Evolutionary conservation across 345 rosid genomes (phyloP).

Genomic region (Pseudoturritis turrita): DNA sequence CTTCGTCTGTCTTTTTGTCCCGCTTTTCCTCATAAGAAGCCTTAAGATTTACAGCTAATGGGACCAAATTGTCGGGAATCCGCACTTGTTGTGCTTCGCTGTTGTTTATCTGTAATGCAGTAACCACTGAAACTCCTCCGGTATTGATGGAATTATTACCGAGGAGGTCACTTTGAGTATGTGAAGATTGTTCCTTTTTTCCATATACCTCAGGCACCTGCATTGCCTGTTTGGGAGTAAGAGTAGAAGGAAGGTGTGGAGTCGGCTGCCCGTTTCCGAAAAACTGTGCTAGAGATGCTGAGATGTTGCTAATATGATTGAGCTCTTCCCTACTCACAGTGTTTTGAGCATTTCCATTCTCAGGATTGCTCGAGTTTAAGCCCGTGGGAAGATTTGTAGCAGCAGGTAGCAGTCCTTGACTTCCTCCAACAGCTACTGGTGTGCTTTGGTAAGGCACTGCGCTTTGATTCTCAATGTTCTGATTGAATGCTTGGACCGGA

Average conservation of each 20-base stretch:
- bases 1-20: constrained; percentile 33
- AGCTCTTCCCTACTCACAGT: constrained; percentile 52
- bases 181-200: constrained; percentile 35
- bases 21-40: constrained; percentile 25
- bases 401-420: constrained; percentile 31
- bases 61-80: constrained; percentile 17
- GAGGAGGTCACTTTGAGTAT: constrained; percentile 46
- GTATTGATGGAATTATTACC: constrained; percentile 40
- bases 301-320: constrained; percentile 54
- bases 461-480: constrained; percentile 27
- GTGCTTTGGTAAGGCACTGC: constrained; percentile 34
- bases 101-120: constrained; percentile 22
- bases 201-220: constrained; percentile 37
- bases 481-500: constrained; percentile 29
- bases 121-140: constrained; percentile 13
- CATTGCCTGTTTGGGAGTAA: constrained; percentile 40
- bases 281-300: constrained; percentile 72
- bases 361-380: constrained; percentile 30
- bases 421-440: constrained; percentile 39
- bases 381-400: constrained; percentile 33
- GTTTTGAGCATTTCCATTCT: constrained; percentile 37
- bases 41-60: constrained; percentile 32
- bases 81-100: constrained; percentile 29
- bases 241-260: constrained; percentile 55
- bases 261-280: constrained; percentile 72